Base-by-base conservation (phyloP, 2,329 filamentous ascomycete species). In the Neopestalotiopsis sp. region DNA sequence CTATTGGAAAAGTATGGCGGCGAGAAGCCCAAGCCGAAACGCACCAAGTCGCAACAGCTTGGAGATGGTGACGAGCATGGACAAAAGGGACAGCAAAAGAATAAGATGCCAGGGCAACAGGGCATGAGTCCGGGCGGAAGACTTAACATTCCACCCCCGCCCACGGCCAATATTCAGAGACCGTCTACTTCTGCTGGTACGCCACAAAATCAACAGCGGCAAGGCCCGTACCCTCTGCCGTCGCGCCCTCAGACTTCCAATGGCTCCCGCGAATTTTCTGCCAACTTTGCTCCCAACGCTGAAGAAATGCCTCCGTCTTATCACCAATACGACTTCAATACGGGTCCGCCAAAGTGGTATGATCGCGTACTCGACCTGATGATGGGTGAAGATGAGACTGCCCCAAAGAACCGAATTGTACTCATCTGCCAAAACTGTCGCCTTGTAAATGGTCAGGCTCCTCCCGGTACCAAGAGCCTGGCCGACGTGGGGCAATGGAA, bases 391-490 rank as follows among this genome's bases (percentile, higher is more conserved):
- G 96, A 99, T 76, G 96, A 99, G 81, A 97, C 93, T 4, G 90
- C 93, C 13, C 89, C 95, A 2, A 97, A 94, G 83, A 98, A 98
- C 80, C 90, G 96, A 20, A 89, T 97, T 69, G 95, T 91, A 7
- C 85, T 99, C 72, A 94, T 99, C 67, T 99, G 96, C 81, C 81
- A 85, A 40, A 85, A 88, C 53, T 99, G 96, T 79, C 88, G 94
- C 38, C 87, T 98, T 1, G 95, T 99, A 62, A 99, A 99, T 78
- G 96, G 97, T 0, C 96, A 98, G 78, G 96, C 96, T 3, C 95
- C 96, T 1, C 95, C 96, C 0, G 96, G 96, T 1, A 91, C 92
- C 0, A 92, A 90, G 73, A 89, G 86, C 0, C 82, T 95, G 1
- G 89, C 93, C 53, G 95, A 98, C 65, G 76, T 99, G 1, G 96